phyloP scores from a whole-genome alignment of 129 eudicot genomes.

The Flaveria brownii region DNA sequence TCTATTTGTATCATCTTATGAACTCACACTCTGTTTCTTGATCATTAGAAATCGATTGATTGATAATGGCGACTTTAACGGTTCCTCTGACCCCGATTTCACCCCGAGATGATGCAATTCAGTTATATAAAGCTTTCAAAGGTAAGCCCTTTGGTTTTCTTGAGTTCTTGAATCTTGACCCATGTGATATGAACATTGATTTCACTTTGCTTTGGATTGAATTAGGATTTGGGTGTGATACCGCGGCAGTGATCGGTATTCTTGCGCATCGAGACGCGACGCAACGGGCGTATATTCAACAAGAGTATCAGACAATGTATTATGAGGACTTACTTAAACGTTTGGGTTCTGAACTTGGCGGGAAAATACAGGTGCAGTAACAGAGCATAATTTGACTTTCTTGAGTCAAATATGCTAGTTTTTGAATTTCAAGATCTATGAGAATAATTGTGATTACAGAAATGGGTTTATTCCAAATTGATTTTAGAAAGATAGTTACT shows the following conservation, averaged over 20 bases:
- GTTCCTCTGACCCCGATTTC: conserved; percentile 40
- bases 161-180: neutral
- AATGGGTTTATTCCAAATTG: neutral
- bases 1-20: neutral
- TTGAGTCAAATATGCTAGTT: neutral
- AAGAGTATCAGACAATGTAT: conserved; percentile 49
- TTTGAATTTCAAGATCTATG: neutral
- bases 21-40: conserved; percentile 12
- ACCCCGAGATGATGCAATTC: conserved; percentile 52
- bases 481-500: neutral
- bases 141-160: conserved; percentile 30
- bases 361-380: conserved; percentile 46
- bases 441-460: neutral
- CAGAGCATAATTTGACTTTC: conserved; percentile 18
- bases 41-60: neutral
- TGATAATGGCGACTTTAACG: conserved; percentile 40
- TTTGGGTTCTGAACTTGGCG: conserved; percentile 51
- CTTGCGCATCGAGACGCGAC: conserved; percentile 53
- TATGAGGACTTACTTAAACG: conserved; percentile 48
- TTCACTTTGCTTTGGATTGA: conserved; percentile 2
- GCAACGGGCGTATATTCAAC: conserved; percentile 45
- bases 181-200: neutral
- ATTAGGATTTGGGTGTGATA: conserved; percentile 55
- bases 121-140: conserved; percentile 50
- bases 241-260: conserved; percentile 43